Percentiles rank a stretch among this genome's conserved stretches.
Conservation (phyloP, 495 filamentous ascomycete species). For the Delitschia confertaspora region DNA sequence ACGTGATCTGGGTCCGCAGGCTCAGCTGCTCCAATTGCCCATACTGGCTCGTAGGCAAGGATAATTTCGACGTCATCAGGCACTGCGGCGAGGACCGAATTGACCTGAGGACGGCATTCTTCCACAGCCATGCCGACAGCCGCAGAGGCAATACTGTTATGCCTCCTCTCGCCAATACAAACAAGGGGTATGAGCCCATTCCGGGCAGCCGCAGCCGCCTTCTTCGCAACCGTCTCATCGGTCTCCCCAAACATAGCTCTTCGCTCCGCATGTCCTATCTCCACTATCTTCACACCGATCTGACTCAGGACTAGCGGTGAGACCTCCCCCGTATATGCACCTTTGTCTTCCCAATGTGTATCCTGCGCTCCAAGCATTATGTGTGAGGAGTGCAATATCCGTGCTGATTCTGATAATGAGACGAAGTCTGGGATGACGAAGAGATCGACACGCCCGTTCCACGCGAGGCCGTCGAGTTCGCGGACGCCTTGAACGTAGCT, state of each 20-base stretch:
- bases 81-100: slow-evolving; percentile 50
- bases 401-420: slow-evolving; percentile 48
- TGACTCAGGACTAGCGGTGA: slow-evolving; percentile 56
- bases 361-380: slow-evolving; percentile 68
- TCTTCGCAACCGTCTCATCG: slow-evolving; percentile 51
- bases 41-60: slow-evolving; percentile 81
- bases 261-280: slow-evolving; percentile 74
- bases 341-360: slow-evolving; percentile 54
- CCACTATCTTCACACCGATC: slow-evolving; percentile 60
- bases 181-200: slow-evolving; percentile 69
- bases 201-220: slow-evolving; percentile 55
- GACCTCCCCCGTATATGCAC: slow-evolving; percentile 70
- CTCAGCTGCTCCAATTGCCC: slow-evolving; percentile 69
- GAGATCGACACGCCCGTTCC: slow-evolving; percentile 41
- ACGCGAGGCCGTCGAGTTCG: slow-evolving; percentile 33
- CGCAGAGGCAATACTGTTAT: slow-evolving; percentile 42
- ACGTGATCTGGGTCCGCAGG: slow-evolving; percentile 71
- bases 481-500: slow-evolving; percentile 53
- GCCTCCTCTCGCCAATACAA: slow-evolving; percentile 61
- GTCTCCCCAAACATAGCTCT: slow-evolving; percentile 60
- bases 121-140: slow-evolving; percentile 49
- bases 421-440: slow-evolving; percentile 71
- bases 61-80: slow-evolving; percentile 56
- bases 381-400: slow-evolving; percentile 39
- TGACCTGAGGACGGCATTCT: slow-evolving; percentile 58